Base-by-base conservation (phyloP, 1,284 basidiomycete species). In the Cryptococcus amylolentus region DNA sequence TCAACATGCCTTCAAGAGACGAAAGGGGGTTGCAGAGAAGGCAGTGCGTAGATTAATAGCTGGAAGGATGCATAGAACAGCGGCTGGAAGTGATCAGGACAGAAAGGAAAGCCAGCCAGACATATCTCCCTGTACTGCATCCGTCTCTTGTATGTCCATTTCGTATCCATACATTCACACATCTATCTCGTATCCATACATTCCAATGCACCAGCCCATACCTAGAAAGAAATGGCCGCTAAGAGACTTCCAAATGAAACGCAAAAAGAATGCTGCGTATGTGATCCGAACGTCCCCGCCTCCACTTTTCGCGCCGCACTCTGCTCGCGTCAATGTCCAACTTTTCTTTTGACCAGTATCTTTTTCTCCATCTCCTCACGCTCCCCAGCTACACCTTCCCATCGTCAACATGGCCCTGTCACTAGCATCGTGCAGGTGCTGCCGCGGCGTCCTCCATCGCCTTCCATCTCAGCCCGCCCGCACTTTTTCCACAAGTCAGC, bases 361-460 rank as follows among this genome's bases (percentile, higher is more conserved):
- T 42, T 42, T 42, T 14, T 16, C 5, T n/a, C 8, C 14, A 23
- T 16, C 41, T 16, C 7, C 27, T 35, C 31, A 35, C 31, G 7
- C 31, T 6, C 31, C 39, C 18, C 8, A 5, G 45, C 39, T 10
- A 18, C 14, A n/a, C 5, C 12, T 3, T 23, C 23, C 23, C 23
- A 3, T 23, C 23, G 26, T n/a, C 26, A 48, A n/a, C n/a, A 60
- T 56, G 58, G 37, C 54, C 18, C 28, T 56, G 14, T 27, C 51
- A 9, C 14, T 43, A 18, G 43, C 51, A 20, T 46, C 41, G 5
- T 61, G 59, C 52, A 41, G 56, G 43, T 61, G 56, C 51, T 61
- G 59, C 28, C 41, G 56, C 40, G 49, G 50, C 7, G 13, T 57
- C 4, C 27, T 57, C 5, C 49, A 56, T 26, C 48, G 49, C 10